Base-by-base conservation (phyloP, 2,329 filamentous ascomycete species). In the Trichoderma koningiopsis region DNA sequence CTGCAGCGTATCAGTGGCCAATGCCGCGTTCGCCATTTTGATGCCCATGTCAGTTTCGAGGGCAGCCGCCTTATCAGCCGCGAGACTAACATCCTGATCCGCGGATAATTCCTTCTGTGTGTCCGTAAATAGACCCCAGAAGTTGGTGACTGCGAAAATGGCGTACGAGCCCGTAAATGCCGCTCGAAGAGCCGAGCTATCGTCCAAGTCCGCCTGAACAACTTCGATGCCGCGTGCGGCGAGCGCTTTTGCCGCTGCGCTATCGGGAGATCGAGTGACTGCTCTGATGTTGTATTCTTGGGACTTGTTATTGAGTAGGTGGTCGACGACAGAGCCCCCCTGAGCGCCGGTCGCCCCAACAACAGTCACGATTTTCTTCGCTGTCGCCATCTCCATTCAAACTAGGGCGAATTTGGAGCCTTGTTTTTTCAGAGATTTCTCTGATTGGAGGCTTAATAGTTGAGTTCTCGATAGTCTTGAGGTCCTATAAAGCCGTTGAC, bases 161-260 rank as follows among this genome's bases (percentile, higher is more conserved):
- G 75, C 78, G 74, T 77, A 79, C 66, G 75, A 77, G n/a, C 73
- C 75, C 59, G 69, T 72, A 71, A 79, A 78, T 7, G 77, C 77
- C 14, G 71, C 71, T 16, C 73, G 7, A 11, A 77, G 59, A 27
- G 76, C 69, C 10, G 73, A 70, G 37, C 72, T 74, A 22, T 72
- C 66, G 49, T 74, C 61, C 0, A 76, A 76, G 40, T 79, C 75
- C 2, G 77, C 77, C 70, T 76, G 74, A 35, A 78, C 72, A 4
- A 79, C 72, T n/a, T 79, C 74, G 10, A 77, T 76, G 3, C 75
- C 77, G 1, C 74, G 69, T 3, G 68, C 66, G 1, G 70, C 59
- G 24, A 79, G 72, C 0, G 64, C 69, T 56, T 77, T 77, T 64
- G 76, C 75, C 35, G 76, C 76, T 11, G 73, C 73, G 13, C 76